These are phyloP conservation scores for Cladosporium colombiae DNA, from an alignment of 2,329 filamentous ascomycete species.

Conservation along the genomic window DNA sequence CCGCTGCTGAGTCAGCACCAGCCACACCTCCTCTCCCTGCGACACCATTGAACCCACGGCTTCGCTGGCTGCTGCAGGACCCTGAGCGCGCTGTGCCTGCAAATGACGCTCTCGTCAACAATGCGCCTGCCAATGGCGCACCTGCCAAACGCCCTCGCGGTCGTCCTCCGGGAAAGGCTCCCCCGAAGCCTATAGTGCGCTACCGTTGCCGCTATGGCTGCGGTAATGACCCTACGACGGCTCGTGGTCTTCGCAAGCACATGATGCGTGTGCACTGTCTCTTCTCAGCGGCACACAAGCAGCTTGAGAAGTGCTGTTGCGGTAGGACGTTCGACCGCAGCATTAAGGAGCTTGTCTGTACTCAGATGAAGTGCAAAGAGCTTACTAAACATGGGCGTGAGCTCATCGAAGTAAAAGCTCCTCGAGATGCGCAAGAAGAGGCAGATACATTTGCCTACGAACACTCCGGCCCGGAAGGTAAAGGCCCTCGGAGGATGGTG, in stretches of 20 bases:
- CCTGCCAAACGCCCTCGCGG: constrained; percentile 4
- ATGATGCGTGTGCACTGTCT: constrained; percentile 13
- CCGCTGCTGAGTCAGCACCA: neutral
- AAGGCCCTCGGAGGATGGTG: neutral
- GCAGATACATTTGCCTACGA: constrained; percentile 18
- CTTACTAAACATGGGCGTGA: neutral
- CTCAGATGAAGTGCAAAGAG: neutral
- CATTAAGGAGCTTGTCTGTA: neutral
- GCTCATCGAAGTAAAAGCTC: neutral
- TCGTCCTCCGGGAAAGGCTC: neutral
- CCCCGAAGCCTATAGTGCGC: neutral
- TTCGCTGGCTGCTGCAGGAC: neutral
- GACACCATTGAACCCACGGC: too few species aligned
- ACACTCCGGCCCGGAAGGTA: neutral
- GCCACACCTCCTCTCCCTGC: neutral
- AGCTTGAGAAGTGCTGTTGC: neutral
- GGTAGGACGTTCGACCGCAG: neutral
- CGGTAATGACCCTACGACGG: too few species aligned
- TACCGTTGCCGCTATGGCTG: constrained; percentile 20
- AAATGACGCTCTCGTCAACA: neutral
- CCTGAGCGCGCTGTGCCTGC: neutral
- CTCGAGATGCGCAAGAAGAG: constrained; percentile 9
- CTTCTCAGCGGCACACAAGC: constrained; percentile 3
- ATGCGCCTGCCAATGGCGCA: neutral
- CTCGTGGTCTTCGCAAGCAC: constrained; percentile 3